Evolutionary conservation across 2,329 filamentous ascomycete genomes (phyloP).

Genomic region (Zymoseptoria passerinii): DNA sequence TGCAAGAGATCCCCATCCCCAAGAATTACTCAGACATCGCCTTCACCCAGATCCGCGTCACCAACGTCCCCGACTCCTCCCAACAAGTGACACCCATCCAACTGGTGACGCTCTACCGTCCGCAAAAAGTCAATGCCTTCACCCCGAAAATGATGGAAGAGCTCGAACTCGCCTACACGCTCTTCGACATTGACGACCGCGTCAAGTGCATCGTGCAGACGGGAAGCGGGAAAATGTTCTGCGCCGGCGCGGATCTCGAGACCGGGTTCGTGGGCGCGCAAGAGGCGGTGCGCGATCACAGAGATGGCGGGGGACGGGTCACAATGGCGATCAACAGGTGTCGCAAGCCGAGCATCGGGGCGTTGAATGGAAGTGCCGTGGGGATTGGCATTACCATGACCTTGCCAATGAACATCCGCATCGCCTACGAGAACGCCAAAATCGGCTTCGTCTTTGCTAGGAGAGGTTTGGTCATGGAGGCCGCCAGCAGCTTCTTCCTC

Average conservation of each 20-base stretch:
- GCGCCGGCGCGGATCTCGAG: conserved; percentile 50
- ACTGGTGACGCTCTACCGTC: conserved; percentile 56
- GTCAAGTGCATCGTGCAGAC: conserved; percentile 50
- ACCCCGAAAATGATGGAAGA: conserved; percentile 56
- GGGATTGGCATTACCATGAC: conserved; percentile 53
- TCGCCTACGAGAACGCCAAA: conserved; percentile 50
- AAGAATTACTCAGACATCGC: conserved; percentile 32
- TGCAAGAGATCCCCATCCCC: conserved; percentile 14
- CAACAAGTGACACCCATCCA: conserved; percentile 53
- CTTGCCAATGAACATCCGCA: conserved; percentile 48
- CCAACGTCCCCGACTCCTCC: conserved; percentile 38
- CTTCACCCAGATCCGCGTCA: conserved; percentile 35
- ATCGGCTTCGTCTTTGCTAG: conserved; percentile 68
- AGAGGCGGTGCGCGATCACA: conserved; percentile 41
- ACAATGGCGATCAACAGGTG: conserved; percentile 49
- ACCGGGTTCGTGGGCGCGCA: conserved; percentile 40
- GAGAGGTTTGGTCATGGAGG: conserved; percentile 64
- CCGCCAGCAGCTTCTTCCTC: conserved; percentile 62
- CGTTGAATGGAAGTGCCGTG: conserved; percentile 49
- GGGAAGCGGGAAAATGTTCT: conserved; percentile 44
- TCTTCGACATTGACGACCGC: conserved; percentile 47
- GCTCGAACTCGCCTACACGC: conserved; percentile 46
- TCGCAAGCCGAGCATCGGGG: conserved; percentile 49
- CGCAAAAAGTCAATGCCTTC: conserved; percentile 60
- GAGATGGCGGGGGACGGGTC: conserved; percentile 44